Base-by-base conservation (phyloP, 176 grass and related monocot species). In the Triticum dicoccoides region DNA sequence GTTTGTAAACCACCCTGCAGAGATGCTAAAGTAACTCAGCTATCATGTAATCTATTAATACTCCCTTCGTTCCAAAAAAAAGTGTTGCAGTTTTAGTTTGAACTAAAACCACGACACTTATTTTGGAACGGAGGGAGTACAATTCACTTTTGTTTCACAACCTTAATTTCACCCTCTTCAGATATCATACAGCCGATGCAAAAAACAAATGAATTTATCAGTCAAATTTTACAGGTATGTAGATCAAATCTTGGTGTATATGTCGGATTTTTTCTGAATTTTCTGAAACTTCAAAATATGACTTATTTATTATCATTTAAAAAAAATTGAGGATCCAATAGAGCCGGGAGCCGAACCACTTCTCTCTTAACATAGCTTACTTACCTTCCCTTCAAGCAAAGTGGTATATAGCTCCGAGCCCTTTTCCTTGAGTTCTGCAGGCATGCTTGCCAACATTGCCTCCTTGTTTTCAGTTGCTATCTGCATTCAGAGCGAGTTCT, bases 361-460 rank as follows among this genome's bases (percentile, higher is more conserved):
- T 54, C 15, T 54, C 51, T 54, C 14, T 71, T 70, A 42, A 32
- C n/a, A 83, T 34, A 54, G 58, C 9, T 17, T 66, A 18, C 54
- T 80, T 51, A 96, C 96, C 90, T 96, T 92, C 70, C 89, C 96
- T 87, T 98, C 92, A 1, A 95, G 90, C 76, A 98, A 68, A 51
- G 96, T 77, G 83, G 86, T 86, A 80, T 94, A 96, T 72, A 98
- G 59, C 79, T 89, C 34, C 24, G 93, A 95, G 14, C 92, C 93
- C 52, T 92, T 91, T 54, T 94, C 90, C 83, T 84, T 91, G 3
- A 87, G 39, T 87, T 94, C 92, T 87, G 75, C 82, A 65, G 96
- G 90, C 87, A 96, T 89, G 61, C 88, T 96, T 70, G 61, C 76
- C 66, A 98, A 84, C 47, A 98, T 98, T 39, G 84, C 79, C 66